Conservation (phyloP, 164 flowering plant species). For the Vitis rupestris region DNA sequence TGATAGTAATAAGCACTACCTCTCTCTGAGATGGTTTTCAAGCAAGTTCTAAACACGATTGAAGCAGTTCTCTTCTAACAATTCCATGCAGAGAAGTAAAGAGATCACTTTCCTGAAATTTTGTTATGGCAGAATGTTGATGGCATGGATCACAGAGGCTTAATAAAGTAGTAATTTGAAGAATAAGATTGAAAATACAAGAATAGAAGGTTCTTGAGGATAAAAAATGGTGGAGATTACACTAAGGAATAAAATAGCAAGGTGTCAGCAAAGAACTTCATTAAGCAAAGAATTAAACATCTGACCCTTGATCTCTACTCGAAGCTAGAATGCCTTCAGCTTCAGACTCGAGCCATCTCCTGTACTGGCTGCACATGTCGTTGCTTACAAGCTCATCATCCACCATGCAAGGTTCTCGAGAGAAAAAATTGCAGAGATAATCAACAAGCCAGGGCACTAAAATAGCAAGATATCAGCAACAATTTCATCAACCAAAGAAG, state of each 20-base stretch:
- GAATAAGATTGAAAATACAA: neutral
- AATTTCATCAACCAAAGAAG: slow-evolving; percentile 69
- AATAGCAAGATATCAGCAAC: slow-evolving; percentile 47
- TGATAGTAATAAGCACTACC: too few species aligned
- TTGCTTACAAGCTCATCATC: slow-evolving; percentile 58
- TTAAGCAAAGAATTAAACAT: slow-evolving; percentile 61
- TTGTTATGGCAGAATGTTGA: too few species aligned
- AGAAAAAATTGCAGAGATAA: too few species aligned
- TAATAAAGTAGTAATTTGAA: neutral
- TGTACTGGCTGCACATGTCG: slow-evolving; percentile 76
- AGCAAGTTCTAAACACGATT: too few species aligned
- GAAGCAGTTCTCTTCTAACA: too few species aligned
- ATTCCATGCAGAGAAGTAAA: too few species aligned
- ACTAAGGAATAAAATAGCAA: slow-evolving; percentile 17
- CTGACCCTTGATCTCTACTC: slow-evolving; percentile 50
- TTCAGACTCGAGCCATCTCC: slow-evolving; percentile 78
- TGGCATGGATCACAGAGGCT: neutral
- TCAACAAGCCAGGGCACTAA: slow-evolving; percentile 4
- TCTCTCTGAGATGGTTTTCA: too few species aligned
- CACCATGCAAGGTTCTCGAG: neutral
- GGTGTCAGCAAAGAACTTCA: slow-evolving; percentile 63
- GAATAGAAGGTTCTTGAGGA: neutral
- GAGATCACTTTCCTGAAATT: too few species aligned
- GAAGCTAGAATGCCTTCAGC: slow-evolving; percentile 52
- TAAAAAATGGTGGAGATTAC: neutral